These are phyloP conservation scores for Oidiodendron maius DNA, from an alignment of 495 filamentous ascomycete genomes.

Conservation along the genomic window DNA sequence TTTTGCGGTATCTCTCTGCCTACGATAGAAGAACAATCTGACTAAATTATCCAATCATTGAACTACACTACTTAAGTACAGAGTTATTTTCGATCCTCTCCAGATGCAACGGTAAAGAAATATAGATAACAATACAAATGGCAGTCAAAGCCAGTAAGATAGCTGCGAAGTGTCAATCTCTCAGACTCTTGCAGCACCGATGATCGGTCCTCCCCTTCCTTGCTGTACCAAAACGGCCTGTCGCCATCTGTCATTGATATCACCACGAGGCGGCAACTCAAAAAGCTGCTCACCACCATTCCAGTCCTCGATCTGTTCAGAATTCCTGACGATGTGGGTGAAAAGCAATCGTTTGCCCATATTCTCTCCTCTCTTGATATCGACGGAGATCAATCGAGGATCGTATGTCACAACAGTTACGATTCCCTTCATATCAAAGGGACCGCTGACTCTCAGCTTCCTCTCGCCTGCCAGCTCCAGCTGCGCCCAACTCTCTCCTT, in stretches of 20 bases:
- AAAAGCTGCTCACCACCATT: conserved; percentile 13
- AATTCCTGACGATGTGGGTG: conserved; percentile 14
- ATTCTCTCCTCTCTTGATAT: conserved; percentile 20
- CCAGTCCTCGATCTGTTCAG: conserved; percentile 19
- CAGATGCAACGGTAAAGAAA: too few relatives aligned
- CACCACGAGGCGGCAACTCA: not conserved
- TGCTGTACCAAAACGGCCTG: conserved; percentile 5
- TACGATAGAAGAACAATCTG: too few relatives aligned
- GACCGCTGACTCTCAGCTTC: not conserved
- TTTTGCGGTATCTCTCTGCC: too few relatives aligned
- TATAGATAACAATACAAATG: too few relatives aligned
- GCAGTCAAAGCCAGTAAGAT: too few relatives aligned
- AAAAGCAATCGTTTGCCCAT: conserved; percentile 18
- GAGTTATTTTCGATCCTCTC: too few relatives aligned
- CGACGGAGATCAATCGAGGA: conserved; percentile 10
- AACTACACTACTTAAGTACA: too few relatives aligned
- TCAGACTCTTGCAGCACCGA: conserved; percentile 1
- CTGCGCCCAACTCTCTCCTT: not conserved
- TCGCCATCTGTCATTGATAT: conserved; percentile 12
- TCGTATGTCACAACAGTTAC: conserved; percentile 15
- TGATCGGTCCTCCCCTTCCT: conserved; percentile 3
- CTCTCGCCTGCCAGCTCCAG: too few relatives aligned
- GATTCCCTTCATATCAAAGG: conserved; percentile 2
- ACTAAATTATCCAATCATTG: too few relatives aligned
- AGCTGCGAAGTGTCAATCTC: too few relatives aligned